A percentile compares a stretch with the other conserved stretches of the same genome.
Evolutionary conservation across 768 basidiomycete species (phyloP).

Genomic region (Xanthoconium stramineum): DNA sequence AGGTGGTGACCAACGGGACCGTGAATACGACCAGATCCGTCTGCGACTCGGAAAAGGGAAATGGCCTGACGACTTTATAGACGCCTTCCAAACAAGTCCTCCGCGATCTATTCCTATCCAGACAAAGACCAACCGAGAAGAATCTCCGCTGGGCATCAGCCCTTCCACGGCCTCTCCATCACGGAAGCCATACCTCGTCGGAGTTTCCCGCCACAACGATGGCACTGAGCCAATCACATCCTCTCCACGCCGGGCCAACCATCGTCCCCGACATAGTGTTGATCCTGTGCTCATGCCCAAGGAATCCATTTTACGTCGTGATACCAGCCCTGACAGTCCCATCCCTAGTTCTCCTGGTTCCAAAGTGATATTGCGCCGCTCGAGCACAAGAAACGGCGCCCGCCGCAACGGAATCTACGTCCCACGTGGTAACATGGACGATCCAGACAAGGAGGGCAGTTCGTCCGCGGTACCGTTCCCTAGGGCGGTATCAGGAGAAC

Average conservation of each 20-base stretch:
- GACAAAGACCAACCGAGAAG: conserved; percentile 18
- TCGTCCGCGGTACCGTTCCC: conserved; percentile 64
- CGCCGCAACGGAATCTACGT: conserved; percentile 48
- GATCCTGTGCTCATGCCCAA: conserved; percentile 52
- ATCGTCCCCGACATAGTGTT: conserved; percentile 62
- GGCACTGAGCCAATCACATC: conserved; percentile 40
- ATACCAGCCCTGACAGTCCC: conserved; percentile 57
- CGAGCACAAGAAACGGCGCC: conserved; percentile 50
- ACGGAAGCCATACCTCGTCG: conserved; percentile 56
- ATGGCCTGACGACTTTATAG: conserved; percentile 81
- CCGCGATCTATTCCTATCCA: conserved; percentile 30
- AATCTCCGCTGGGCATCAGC: conserved; percentile 24
- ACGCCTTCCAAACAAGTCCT: conserved; percentile 44
- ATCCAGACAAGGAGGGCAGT: conserved; percentile 32
- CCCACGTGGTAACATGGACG: conserved; percentile 37
- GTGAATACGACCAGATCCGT: conserved; percentile 31
- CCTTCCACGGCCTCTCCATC: conserved; percentile 45
- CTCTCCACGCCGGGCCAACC: conserved; percentile 51
- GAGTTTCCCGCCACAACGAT: conserved; percentile 42
- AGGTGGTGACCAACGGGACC: conserved; percentile 22
- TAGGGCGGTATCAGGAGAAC: conserved; percentile 53
- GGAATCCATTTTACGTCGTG: conserved; percentile 46
- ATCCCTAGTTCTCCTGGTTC: conserved; percentile 33
- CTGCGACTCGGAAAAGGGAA: conserved; percentile 73
- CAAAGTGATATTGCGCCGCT: conserved; percentile 52